phyloP scores from a whole-genome alignment of 2,329 filamentous ascomycete species.

The Tolypocladium nubicola region DNA sequence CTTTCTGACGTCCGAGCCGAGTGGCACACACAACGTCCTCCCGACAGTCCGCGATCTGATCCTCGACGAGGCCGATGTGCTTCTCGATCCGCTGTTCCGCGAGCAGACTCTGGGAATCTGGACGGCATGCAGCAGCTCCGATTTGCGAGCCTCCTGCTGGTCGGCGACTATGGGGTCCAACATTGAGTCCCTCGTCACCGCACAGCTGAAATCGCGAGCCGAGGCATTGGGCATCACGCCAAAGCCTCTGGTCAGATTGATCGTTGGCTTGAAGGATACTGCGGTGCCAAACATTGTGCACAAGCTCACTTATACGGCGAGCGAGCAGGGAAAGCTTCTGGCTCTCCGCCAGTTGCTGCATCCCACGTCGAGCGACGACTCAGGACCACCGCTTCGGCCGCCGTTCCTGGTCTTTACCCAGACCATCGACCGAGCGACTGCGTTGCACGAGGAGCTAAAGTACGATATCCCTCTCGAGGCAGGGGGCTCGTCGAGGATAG shows the following conservation, averaged over 20 bases:
- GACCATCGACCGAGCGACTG: constrained; percentile 81
- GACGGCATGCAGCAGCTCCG: constrained; percentile 60
- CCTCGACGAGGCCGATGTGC: constrained; percentile 89
- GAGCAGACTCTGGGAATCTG: constrained; percentile 81
- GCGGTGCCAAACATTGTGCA: constrained; percentile 89
- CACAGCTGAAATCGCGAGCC: constrained; percentile 50
- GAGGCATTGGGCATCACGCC: constrained; percentile 22
- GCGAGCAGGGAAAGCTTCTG: constrained; percentile 86
- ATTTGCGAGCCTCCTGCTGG: constrained; percentile 75
- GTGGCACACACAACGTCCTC: constrained; percentile 37
- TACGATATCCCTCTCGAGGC: constrained; percentile 91
- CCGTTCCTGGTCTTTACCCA: constrained; percentile 95
- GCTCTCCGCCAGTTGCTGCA: constrained; percentile 83
- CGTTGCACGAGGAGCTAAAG: constrained; percentile 78
- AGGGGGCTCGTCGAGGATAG: constrained; percentile 73
- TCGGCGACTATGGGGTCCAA: constrained; percentile 95
- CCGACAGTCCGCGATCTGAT: constrained; percentile 64
- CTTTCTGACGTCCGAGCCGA: constrained; percentile 43
- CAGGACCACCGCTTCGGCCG: constrained; percentile 58
- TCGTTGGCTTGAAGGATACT: constrained; percentile 94
- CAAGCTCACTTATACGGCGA: constrained; percentile 81
- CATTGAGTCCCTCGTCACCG: constrained; percentile 67
- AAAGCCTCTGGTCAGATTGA: constrained; percentile 63
- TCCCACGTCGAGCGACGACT: constrained; percentile 47
- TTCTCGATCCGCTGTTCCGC: constrained; percentile 82